Conservation (phyloP, 495 filamentous ascomycete genomes). For the Symbiotaphrina buchneri region DNA sequence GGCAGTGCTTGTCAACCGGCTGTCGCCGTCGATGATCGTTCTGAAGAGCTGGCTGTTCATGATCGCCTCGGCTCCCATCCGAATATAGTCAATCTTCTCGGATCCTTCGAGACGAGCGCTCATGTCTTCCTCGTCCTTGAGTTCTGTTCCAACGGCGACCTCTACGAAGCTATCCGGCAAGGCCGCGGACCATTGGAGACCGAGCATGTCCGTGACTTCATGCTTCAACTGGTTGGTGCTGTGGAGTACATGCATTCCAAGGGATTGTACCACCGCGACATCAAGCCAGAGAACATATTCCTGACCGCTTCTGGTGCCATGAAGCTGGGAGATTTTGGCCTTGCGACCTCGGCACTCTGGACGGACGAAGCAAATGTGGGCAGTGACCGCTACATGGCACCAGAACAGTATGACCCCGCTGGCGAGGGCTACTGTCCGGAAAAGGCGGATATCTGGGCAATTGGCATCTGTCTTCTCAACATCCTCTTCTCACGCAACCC, state of each 20-base stretch:
- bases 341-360: slow-evolving; percentile 72
- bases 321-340: slow-evolving; percentile 93
- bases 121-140: slow-evolving; percentile 89
- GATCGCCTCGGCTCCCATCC: slow-evolving; percentile 53
- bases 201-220: slow-evolving; percentile 88
- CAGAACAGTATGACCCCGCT: slow-evolving; percentile 83
- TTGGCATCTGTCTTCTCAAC: slow-evolving; percentile 90
- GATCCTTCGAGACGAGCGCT: slow-evolving; percentile 75
- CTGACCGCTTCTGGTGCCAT: slow-evolving; percentile 62
- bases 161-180: slow-evolving; percentile 88
- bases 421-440: slow-evolving; percentile 77
- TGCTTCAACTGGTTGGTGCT: slow-evolving; percentile 81
- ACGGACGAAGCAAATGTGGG: slow-evolving; percentile 79
- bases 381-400: slow-evolving; percentile 97
- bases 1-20: slow-evolving; percentile 24
- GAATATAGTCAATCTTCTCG: slow-evolving; percentile 82
- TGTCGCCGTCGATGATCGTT: slow-evolving; percentile 51
- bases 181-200: slow-evolving; percentile 79
- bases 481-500: slow-evolving; percentile 91
- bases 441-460: slow-evolving; percentile 87
- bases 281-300: slow-evolving; percentile 99
- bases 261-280: slow-evolving; percentile 89
- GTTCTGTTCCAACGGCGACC: slow-evolving; percentile 86
- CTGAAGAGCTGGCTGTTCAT: slow-evolving; percentile 75
- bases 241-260: slow-evolving; percentile 79